phyloP scores from a whole-genome alignment of 192 early-diverging fungal species.

The Radiomyces spectabilis region DNA sequence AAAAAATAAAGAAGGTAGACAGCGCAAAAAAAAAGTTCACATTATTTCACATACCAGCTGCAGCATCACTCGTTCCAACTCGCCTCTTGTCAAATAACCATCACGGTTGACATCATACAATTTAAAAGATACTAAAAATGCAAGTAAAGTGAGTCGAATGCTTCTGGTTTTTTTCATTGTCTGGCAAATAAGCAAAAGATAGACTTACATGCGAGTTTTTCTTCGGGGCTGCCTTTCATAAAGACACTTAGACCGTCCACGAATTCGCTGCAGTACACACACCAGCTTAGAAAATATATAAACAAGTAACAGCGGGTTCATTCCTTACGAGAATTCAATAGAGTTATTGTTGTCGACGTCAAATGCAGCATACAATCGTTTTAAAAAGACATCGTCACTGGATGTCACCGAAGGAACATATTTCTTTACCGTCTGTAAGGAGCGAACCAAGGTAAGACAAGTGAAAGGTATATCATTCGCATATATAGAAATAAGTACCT shows the following conservation, averaged over 20 bases:
- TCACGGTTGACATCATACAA: slow-evolving; percentile 75
- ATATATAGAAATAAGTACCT: slow-evolving; percentile 29
- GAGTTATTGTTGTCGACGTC: slow-evolving; percentile 57
- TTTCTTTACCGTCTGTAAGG: slow-evolving; percentile 41
- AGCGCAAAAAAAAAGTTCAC: background rate
- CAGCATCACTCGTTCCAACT: slow-evolving; percentile 63
- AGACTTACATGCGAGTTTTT: slow-evolving; percentile 27
- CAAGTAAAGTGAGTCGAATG: background rate
- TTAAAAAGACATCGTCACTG: slow-evolving; percentile 64
- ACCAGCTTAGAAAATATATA: slow-evolving; percentile 1
- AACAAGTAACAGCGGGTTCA: background rate
- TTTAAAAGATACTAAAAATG: slow-evolving; percentile 60
- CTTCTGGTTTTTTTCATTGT: background rate
- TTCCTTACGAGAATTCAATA: slow-evolving; percentile 56
- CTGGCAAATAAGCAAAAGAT: background rate
- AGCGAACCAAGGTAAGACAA: background rate
- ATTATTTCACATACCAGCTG: slow-evolving; percentile 52
- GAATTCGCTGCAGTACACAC: slow-evolving; percentile 35
- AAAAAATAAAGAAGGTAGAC: slow-evolving; percentile 6
- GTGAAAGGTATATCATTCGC: background rate
- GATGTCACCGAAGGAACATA: slow-evolving; percentile 47
- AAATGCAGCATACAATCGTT: slow-evolving; percentile 72
- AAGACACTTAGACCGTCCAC: slow-evolving; percentile 64
- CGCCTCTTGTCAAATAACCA: slow-evolving; percentile 65
- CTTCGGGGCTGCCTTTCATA: slow-evolving; percentile 70